These are phyloP conservation scores for Schizosaccharomyces osmophilus DNA, from an alignment of 805 yeast species.

Conservation along the genomic window DNA sequence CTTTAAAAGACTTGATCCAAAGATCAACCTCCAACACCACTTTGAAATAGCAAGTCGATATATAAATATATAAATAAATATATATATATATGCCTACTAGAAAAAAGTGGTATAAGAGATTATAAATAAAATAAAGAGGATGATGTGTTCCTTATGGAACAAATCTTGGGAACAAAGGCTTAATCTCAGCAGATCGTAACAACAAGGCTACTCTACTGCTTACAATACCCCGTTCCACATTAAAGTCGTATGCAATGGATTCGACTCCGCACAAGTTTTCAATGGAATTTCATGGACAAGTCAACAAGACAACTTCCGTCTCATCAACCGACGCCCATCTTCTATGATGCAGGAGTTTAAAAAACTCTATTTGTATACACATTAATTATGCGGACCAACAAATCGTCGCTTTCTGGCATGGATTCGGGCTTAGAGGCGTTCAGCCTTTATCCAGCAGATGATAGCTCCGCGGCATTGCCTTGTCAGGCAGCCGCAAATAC, in stretches of 20 bases:
- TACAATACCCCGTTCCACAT: slow-evolving; percentile 24
- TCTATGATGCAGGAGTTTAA: slow-evolving; percentile 17
- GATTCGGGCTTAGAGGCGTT: slow-evolving; percentile 29
- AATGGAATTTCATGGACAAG: slow-evolving; percentile 22
- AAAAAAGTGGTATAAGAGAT: too few relatives aligned
- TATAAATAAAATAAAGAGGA: not conserved
- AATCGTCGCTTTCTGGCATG: slow-evolving; percentile 26
- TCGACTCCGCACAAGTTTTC: slow-evolving; percentile 22
- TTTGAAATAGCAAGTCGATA: too few relatives aligned
- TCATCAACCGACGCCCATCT: slow-evolving; percentile 17
- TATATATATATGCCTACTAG: too few relatives aligned
- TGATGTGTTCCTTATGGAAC: slow-evolving; percentile 4
- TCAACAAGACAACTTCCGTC: slow-evolving; percentile 18
- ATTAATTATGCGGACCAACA: slow-evolving; percentile 20
- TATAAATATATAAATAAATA: too few relatives aligned
- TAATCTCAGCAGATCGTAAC: slow-evolving; percentile 29
- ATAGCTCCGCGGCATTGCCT: slow-evolving; percentile 26
- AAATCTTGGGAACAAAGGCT: slow-evolving; percentile 10
- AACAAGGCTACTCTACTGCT: slow-evolving; percentile 31
- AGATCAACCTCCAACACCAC: too few relatives aligned
- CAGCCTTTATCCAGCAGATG: slow-evolving; percentile 27
- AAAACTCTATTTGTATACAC: slow-evolving; percentile 17
- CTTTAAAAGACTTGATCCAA: too few relatives aligned
- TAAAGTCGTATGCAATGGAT: slow-evolving; percentile 25
- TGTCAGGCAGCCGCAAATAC: slow-evolving; percentile 24